Percentiles rank a stretch among this genome's conserved stretches.
These are phyloP conservation scores for Annulohypoxylon maeteangense DNA, from an alignment of 495 filamentous ascomycete genomes.

Conservation along the genomic window DNA sequence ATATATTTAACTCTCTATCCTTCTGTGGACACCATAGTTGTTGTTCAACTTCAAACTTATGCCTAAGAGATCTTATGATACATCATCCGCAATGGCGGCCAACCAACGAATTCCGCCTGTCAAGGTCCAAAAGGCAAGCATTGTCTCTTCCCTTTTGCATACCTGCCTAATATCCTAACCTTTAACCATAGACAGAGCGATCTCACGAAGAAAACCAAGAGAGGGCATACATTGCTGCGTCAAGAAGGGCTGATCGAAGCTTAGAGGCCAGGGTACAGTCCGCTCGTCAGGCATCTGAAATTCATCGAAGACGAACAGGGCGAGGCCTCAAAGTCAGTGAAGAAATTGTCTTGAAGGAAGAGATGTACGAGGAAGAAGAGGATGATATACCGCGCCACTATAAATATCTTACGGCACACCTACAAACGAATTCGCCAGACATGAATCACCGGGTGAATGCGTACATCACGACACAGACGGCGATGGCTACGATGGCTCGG, in stretches of 20 bases:
- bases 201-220: conserved; percentile 94
- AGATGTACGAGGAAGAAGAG: conserved; percentile 98
- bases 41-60: conserved; percentile 18
- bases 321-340: conserved; percentile 84
- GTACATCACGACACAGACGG: conserved; percentile 68
- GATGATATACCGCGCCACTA: conserved; percentile 67
- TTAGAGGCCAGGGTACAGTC: conserved; percentile 92
- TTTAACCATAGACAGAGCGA: conserved; percentile 65
- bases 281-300: conserved; percentile 84
- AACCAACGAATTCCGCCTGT: conserved; percentile 30
- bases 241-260: conserved; percentile 87
- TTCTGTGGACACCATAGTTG: not conserved
- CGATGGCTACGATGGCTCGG: conserved; percentile 64
- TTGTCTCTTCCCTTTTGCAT: not conserved
- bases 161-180: conserved; percentile 15
- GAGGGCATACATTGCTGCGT: conserved; percentile 94
- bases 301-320: conserved; percentile 90
- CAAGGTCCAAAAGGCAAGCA: conserved; percentile 46
- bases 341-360: conserved; percentile 89
- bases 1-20: not conserved
- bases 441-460: conserved; percentile 69
- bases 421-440: conserved; percentile 63
- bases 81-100: conserved; percentile 29
- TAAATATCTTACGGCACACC: conserved; percentile 63
- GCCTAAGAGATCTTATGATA: conserved; percentile 45